phyloP scores from a whole-genome alignment of 495 filamentous ascomycete species.

The Niebla homalea region DNA sequence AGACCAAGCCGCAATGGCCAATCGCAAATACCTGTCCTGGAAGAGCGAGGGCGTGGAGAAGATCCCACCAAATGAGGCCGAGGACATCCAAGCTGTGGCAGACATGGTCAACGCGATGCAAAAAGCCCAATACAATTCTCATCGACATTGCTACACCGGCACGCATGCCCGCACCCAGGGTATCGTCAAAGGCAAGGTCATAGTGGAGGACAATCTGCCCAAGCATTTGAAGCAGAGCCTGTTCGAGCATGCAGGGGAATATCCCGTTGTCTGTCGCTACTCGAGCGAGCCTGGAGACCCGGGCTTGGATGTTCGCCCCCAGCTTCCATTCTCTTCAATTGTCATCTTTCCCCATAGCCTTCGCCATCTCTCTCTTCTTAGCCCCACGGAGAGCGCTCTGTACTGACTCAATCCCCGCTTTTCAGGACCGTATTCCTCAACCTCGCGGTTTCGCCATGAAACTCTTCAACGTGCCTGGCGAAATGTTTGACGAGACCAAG shows the following conservation, averaged over 20 bases:
- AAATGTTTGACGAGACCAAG: slow-evolving; percentile 27
- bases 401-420: slow-evolving; percentile 2
- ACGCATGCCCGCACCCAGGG: slow-evolving; percentile 34
- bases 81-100: slow-evolving; percentile 33
- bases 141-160: slow-evolving; percentile 28
- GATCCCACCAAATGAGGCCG: slow-evolving; percentile 28
- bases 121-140: slow-evolving; percentile 31
- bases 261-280: slow-evolving; percentile 26
- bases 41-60: slow-evolving; percentile 30
- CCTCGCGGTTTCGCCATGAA: slow-evolving; percentile 38
- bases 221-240: slow-evolving; percentile 31
- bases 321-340: neutral
- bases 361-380: too few species aligned
- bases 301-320: slow-evolving; percentile 23
- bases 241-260: slow-evolving; percentile 28
- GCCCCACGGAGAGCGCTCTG: too few species aligned
- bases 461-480: slow-evolving; percentile 31
- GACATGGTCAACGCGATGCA: slow-evolving; percentile 36
- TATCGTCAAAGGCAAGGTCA: slow-evolving; percentile 32
- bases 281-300: slow-evolving; percentile 31
- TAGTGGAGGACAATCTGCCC: slow-evolving; percentile 27
- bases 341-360: neutral
- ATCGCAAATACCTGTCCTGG: slow-evolving; percentile 28
- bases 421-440: slow-evolving; percentile 28
- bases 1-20: slow-evolving; percentile 10